Evolutionary conservation across 371 early-diverging fungal species (phyloP).

Genomic region (Sanchytrium tribonematis): DNA sequence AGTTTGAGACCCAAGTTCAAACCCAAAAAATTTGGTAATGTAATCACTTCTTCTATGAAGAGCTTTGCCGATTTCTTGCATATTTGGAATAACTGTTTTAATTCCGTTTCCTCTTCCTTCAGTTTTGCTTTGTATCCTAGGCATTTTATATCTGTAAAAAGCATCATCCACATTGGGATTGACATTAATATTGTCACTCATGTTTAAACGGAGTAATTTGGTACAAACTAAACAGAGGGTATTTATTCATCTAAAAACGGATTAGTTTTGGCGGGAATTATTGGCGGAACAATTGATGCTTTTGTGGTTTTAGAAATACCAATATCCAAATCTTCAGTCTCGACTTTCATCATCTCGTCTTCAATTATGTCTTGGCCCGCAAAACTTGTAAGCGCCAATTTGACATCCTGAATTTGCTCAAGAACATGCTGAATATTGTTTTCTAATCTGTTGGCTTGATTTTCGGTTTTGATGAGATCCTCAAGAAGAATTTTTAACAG

Average conservation of each 20-base stretch:
- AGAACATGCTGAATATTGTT: not conserved
- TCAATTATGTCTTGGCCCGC: not conserved
- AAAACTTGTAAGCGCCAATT: not conserved
- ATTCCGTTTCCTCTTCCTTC: slow-evolving; percentile 97
- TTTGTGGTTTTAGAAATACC: not conserved
- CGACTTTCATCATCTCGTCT: not conserved
- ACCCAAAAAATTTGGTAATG: slow-evolving; percentile 80
- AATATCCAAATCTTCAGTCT: not conserved
- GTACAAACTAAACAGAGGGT: not conserved
- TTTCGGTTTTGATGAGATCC: not conserved
- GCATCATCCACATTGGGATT: slow-evolving; percentile 21
- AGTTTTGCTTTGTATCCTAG: slow-evolving; percentile 35
- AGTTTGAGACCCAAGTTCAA: slow-evolving; percentile 82
- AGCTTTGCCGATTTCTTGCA: slow-evolving; percentile 74
- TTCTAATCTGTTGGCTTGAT: not conserved
- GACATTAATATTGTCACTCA: not conserved
- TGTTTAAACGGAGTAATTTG: not conserved
- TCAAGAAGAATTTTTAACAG: not conserved
- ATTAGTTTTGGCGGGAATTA: not conserved
- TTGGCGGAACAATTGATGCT: not conserved
- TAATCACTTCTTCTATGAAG: slow-evolving; percentile 50
- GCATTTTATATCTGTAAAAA: slow-evolving; percentile 99
- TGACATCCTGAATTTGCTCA: not conserved
- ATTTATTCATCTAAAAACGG: not conserved
- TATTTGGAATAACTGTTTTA: slow-evolving; percentile 94